Evolutionary conservation across 2,329 filamentous ascomycete genomes (phyloP).

Genomic region (Tolypocladium ovalisporum): DNA sequence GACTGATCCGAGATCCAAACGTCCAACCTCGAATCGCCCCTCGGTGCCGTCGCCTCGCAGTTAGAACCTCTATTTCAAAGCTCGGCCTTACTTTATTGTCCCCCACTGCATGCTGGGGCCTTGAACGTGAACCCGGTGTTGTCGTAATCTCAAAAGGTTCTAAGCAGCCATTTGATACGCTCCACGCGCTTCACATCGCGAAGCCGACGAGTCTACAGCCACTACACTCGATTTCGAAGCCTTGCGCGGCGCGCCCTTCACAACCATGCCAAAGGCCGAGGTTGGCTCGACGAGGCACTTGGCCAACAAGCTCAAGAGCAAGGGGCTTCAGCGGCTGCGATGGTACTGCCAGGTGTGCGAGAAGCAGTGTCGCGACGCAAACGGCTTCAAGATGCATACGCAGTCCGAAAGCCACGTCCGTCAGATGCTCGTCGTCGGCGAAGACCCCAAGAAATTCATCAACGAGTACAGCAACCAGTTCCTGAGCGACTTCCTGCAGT

Average conservation of each 20-base stretch:
- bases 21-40: background rate
- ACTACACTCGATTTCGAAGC: background rate
- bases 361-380: constrained; percentile 58
- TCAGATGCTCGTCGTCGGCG: constrained; percentile 78
- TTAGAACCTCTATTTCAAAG: background rate
- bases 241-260: background rate
- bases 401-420: constrained; percentile 78
- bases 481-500: constrained; percentile 62
- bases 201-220: background rate
- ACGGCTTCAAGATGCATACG: constrained; percentile 85
- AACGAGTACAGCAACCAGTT: constrained; percentile 77
- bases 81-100: background rate
- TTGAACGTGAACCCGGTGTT: too few species aligned
- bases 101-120: background rate
- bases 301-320: constrained; percentile 80
- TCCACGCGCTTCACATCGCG: background rate
- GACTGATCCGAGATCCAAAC: background rate
- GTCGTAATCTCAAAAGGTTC: background rate
- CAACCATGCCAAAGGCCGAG: constrained; percentile 81
- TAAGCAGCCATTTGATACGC: background rate
- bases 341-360: constrained; percentile 88
- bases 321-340: constrained; percentile 66
- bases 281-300: constrained; percentile 85
- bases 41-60: background rate
- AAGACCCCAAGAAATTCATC: constrained; percentile 77